Evolutionary conservation across 768 basidiomycete species (phyloP).

Genomic region (Antrodiella citrinella): DNA sequence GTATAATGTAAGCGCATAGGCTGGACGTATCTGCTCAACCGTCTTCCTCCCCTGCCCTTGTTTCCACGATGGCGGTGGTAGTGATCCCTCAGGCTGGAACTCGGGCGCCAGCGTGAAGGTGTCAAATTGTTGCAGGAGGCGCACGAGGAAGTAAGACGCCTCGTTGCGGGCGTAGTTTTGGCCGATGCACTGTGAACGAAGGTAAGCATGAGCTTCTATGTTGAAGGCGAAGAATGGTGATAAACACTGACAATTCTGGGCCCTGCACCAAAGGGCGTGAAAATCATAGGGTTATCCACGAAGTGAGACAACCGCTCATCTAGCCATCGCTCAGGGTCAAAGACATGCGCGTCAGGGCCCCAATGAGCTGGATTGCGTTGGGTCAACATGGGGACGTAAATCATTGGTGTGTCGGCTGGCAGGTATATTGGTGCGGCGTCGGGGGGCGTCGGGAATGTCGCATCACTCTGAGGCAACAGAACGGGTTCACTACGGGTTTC

Average conservation of each 20-base stretch:
- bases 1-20: slow-evolving; percentile 55
- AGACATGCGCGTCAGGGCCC: slow-evolving; percentile 72
- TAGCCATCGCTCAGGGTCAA: slow-evolving; percentile 75
- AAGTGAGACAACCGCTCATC: slow-evolving; percentile 43
- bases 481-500: slow-evolving; percentile 43
- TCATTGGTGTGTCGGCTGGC: slow-evolving; percentile 47
- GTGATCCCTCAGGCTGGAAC: slow-evolving; percentile 51
- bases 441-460: slow-evolving; percentile 29
- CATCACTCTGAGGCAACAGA: slow-evolving; percentile 44
- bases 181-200: slow-evolving; percentile 46
- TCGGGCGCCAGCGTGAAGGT: slow-evolving; percentile 53
- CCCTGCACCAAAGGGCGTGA: slow-evolving; percentile 66
- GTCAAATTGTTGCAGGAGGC: slow-evolving; percentile 58
- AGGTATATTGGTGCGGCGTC: slow-evolving; percentile 44
- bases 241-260: slow-evolving; percentile 39
- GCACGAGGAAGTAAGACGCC: slow-evolving; percentile 63
- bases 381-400: slow-evolving; percentile 53
- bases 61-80: slow-evolving; percentile 55
- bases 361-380: slow-evolving; percentile 63
- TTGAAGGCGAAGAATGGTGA: background rate
- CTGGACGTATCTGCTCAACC: slow-evolving; percentile 54
- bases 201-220: background rate
- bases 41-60: slow-evolving; percentile 32
- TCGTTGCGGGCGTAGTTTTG: slow-evolving; percentile 75
- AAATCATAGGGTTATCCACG: slow-evolving; percentile 59